Conservation (phyloP, 2,329 filamentous ascomycete genomes). For the Exutisphaerella laricina region DNA sequence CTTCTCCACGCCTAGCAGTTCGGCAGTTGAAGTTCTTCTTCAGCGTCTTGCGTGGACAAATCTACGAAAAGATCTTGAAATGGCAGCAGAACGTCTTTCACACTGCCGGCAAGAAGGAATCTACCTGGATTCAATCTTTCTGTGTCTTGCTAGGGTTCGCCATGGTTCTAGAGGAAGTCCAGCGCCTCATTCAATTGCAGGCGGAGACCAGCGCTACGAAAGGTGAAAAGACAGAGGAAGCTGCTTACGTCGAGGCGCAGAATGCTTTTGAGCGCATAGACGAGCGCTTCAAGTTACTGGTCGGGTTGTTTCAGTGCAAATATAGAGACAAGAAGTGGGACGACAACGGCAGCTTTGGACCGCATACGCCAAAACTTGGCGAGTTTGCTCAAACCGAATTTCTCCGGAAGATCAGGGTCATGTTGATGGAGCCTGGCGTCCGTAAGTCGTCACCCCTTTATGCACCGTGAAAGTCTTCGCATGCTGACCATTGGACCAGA, state of each 20-base stretch:
- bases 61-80: slow-evolving; percentile 41
- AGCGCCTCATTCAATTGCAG: slow-evolving; percentile 43
- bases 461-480: too few species aligned
- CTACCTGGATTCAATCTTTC: slow-evolving; percentile 44
- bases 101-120: slow-evolving; percentile 37
- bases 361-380: slow-evolving; percentile 36
- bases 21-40: slow-evolving; percentile 49
- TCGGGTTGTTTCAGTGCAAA: slow-evolving; percentile 45
- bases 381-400: slow-evolving; percentile 35
- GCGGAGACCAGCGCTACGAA: slow-evolving; percentile 35
- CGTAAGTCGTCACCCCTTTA: slow-evolving; percentile 36
- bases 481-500: slow-evolving; percentile 23
- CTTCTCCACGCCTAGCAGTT: slow-evolving; percentile 43
- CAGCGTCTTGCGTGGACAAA: slow-evolving; percentile 38
- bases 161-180: slow-evolving; percentile 45
- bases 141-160: slow-evolving; percentile 43
- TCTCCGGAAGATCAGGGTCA: slow-evolving; percentile 33
- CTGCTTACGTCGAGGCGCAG: slow-evolving; percentile 26
- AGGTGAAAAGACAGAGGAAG: slow-evolving; percentile 17
- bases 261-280: slow-evolving; percentile 43
- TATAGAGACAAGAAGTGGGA: slow-evolving; percentile 40
- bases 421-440: slow-evolving; percentile 41
- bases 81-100: slow-evolving; percentile 45
- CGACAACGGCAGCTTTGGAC: slow-evolving; percentile 34
- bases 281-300: slow-evolving; percentile 40